These are phyloP conservation scores for Shiraia bambusicola DNA, from an alignment of 2,329 filamentous ascomycete species.

Conservation along the genomic window DNA sequence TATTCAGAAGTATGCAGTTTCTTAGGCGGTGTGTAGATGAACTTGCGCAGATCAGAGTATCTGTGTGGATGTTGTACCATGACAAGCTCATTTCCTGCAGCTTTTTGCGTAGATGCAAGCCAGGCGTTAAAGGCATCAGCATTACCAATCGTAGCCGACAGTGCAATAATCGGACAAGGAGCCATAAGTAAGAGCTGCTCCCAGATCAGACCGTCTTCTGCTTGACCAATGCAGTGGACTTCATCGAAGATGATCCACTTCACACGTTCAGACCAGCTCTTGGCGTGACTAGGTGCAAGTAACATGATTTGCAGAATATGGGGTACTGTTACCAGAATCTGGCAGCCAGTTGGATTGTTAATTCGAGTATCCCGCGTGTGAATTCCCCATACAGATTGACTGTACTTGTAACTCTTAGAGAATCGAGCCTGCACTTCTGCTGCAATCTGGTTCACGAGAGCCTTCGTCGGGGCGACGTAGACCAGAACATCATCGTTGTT, in stretches of 20 bases:
- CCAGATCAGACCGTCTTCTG: slow-evolving; percentile 75
- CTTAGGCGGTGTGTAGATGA: slow-evolving; percentile 59
- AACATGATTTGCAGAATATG: slow-evolving; percentile 80
- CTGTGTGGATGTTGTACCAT: slow-evolving; percentile 69
- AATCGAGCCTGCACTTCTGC: slow-evolving; percentile 76
- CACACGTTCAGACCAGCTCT: slow-evolving; percentile 67
- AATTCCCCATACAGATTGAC: slow-evolving; percentile 74
- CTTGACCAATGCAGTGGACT: slow-evolving; percentile 76
- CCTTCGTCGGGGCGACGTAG: slow-evolving; percentile 80
- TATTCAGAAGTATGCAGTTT: slow-evolving; percentile 46
- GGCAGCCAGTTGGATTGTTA: slow-evolving; percentile 71
- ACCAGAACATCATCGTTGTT: slow-evolving; percentile 71
- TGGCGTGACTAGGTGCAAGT: slow-evolving; percentile 63
- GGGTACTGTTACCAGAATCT: slow-evolving; percentile 75
- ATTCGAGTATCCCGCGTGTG: slow-evolving; percentile 74
- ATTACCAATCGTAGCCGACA: slow-evolving; percentile 79
- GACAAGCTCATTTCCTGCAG: slow-evolving; percentile 63
- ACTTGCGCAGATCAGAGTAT: slow-evolving; percentile 79
- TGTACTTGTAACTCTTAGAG: slow-evolving; percentile 63
- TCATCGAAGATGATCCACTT: slow-evolving; percentile 81
- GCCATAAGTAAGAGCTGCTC: slow-evolving; percentile 74
- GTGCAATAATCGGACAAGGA: slow-evolving; percentile 74
- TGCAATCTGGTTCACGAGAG: slow-evolving; percentile 80
- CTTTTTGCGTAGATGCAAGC: slow-evolving; percentile 64
- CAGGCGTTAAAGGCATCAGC: slow-evolving; percentile 69